Percentiles rank a stretch among this genome's conserved stretches.
phyloP scores from a whole-genome alignment of 2,329 filamentous ascomycete species.

The Diaporthe sp. region DNA sequence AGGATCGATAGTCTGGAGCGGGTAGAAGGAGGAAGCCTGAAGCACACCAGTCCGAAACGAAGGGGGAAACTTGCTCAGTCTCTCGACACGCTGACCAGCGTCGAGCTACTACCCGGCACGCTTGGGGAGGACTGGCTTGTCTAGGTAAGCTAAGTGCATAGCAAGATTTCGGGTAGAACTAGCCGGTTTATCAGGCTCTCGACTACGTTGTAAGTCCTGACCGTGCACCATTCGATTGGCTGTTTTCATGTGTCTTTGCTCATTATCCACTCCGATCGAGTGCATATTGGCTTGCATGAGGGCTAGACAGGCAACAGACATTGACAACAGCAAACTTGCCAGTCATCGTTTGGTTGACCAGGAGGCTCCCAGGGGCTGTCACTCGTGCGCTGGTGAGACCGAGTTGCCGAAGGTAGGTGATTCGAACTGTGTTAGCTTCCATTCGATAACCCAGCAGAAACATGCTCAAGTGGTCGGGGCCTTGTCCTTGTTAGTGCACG shows the following conservation, averaged over 20 bases:
- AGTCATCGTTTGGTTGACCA: neutral
- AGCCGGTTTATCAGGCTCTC: neutral
- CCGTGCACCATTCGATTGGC: neutral
- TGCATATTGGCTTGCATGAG: neutral
- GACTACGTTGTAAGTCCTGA: neutral
- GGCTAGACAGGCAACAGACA: neutral
- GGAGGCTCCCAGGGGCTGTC: neutral
- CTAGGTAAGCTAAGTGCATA: neutral
- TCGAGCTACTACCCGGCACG: neutral
- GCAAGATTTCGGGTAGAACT: neutral
- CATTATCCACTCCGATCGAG: neutral
- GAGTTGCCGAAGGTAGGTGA: neutral
- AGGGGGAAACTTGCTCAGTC: slow-evolving; percentile 27
- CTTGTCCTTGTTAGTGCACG: slow-evolving; percentile 26
- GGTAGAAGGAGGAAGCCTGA: neutral
- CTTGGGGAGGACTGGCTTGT: neutral
- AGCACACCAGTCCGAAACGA: slow-evolving; percentile 20
- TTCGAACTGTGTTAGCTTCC: neutral
- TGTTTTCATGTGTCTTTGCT: neutral
- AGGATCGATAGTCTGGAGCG: neutral
- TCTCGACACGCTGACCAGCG: neutral
- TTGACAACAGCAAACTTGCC: neutral
- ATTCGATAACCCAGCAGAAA: slow-evolving; percentile 28
- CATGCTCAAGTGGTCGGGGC: slow-evolving; percentile 34
- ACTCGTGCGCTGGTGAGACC: slow-evolving; percentile 21